Evolutionary conservation across 192 early-diverging fungal genomes (phyloP).

Genomic region (Backusella luteola): DNA sequence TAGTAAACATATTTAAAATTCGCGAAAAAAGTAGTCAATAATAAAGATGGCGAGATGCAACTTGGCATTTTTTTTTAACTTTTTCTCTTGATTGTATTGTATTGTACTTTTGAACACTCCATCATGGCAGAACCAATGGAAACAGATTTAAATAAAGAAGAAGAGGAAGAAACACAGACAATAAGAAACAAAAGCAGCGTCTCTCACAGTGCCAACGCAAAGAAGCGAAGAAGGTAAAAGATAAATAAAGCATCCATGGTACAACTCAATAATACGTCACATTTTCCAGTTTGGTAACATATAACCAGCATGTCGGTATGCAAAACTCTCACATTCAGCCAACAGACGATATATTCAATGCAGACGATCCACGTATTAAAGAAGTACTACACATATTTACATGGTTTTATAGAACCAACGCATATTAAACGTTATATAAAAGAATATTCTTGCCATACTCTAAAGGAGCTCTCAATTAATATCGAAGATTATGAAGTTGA

Average conservation of each 20-base stretch:
- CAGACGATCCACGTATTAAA: conserved; percentile 57
- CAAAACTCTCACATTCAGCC: conserved; percentile 57
- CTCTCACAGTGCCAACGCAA: neutral
- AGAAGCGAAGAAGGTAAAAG: conserved; percentile 11
- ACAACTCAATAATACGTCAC: neutral
- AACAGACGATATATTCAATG: conserved; percentile 76
- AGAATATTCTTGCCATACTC: conserved; percentile 80
- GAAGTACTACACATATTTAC: conserved; percentile 34
- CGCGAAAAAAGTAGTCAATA: neutral
- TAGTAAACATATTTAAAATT: too few species aligned
- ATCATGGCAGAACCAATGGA: conserved; percentile 3
- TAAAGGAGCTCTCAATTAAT: too few species aligned
- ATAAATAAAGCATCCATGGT: too few species aligned
- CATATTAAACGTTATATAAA: neutral
- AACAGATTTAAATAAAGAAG: neutral
- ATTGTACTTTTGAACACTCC: neutral
- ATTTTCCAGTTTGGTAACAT: conserved; percentile 23
- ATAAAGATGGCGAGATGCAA: neutral
- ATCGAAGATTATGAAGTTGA: too few species aligned
- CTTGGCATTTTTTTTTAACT: neutral
- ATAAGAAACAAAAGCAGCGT: conserved; percentile 11
- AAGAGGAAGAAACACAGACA: neutral
- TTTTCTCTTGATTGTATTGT: neutral
- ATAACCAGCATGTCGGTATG: conserved; percentile 23
- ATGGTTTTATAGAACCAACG: too few species aligned